These are phyloP conservation scores for Beta vulgaris DNA, from an alignment of 148 eudicot genomes.

Conservation along the genomic window DNA sequence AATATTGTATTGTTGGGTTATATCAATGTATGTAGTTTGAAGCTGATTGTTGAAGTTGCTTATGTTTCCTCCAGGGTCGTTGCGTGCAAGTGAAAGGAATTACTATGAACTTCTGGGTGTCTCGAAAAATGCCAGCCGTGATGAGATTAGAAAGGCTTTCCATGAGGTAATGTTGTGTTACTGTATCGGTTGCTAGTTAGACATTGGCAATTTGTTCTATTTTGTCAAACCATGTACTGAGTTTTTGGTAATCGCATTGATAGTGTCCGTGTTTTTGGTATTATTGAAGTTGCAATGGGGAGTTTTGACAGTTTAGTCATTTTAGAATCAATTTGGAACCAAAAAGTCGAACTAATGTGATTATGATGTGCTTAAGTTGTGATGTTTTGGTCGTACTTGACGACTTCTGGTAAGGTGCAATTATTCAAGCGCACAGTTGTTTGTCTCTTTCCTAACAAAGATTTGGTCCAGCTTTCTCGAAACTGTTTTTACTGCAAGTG, in stretches of 20 bases:
- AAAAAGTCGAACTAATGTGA: background rate
- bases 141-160: slow-evolving; percentile 86
- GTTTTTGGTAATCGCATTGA: background rate
- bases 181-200: background rate
- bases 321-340: background rate
- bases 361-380: background rate
- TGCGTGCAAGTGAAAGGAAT: slow-evolving; percentile 39
- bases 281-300: background rate
- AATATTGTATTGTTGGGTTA: too few species aligned
- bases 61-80: slow-evolving; percentile 43
- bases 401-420: background rate
- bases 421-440: background rate
- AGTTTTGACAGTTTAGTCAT: background rate
- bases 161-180: slow-evolving; percentile 50
- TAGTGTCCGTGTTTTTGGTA: too few species aligned
- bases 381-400: background rate
- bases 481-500: background rate
- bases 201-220: background rate
- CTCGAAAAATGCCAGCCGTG: slow-evolving; percentile 54
- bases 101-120: slow-evolving; percentile 79
- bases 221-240: background rate
- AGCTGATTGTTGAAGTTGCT: slow-evolving; percentile 12
- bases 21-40: background rate
- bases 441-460: background rate
- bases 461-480: background rate